These are phyloP conservation scores for Fagopyrum homotropicum DNA, from an alignment of 148 eudicot species.

Conservation along the genomic window DNA sequence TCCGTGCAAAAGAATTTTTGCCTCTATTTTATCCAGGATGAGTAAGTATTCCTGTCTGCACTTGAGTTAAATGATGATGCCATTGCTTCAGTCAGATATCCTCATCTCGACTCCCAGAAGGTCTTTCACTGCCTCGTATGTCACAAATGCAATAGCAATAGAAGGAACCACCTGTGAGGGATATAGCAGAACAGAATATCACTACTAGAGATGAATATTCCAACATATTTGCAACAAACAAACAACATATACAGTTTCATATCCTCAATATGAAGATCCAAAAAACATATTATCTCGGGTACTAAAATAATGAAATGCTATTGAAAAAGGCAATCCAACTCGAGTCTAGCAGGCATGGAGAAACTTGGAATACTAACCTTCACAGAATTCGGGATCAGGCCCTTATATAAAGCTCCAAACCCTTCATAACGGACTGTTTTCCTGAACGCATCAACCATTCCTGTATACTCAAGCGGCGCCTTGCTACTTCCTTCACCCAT, in stretches of 20 bases:
- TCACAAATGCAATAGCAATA: constrained; percentile 79
- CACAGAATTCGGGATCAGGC: constrained; percentile 86
- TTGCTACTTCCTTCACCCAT: constrained; percentile 60
- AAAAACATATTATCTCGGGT: not conserved
- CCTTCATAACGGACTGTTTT: constrained; percentile 88
- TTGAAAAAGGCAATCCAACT: not conserved
- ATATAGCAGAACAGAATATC: not conserved
- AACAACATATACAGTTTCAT: not conserved
- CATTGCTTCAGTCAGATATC: constrained; percentile 58
- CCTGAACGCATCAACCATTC: constrained; percentile 81
- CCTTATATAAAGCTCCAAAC: constrained; percentile 81
- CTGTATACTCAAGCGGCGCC: constrained; percentile 54
- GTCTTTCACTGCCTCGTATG: constrained; percentile 78
- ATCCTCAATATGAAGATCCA: not conserved
- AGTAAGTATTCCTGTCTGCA: not conserved
- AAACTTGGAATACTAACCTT: constrained; percentile 44
- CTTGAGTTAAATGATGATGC: not conserved
- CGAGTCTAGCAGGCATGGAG: not conserved
- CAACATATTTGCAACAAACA: not conserved
- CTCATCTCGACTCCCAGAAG: constrained; percentile 83
- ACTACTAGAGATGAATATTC: not conserved
- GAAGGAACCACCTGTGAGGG: constrained; percentile 73
- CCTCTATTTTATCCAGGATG: constrained; percentile 1
- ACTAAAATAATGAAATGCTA: not conserved
- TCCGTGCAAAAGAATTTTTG: constrained; percentile 5